phyloP scores from a whole-genome alignment of 257 asterid genomes.

The Solanum etuberosum region DNA sequence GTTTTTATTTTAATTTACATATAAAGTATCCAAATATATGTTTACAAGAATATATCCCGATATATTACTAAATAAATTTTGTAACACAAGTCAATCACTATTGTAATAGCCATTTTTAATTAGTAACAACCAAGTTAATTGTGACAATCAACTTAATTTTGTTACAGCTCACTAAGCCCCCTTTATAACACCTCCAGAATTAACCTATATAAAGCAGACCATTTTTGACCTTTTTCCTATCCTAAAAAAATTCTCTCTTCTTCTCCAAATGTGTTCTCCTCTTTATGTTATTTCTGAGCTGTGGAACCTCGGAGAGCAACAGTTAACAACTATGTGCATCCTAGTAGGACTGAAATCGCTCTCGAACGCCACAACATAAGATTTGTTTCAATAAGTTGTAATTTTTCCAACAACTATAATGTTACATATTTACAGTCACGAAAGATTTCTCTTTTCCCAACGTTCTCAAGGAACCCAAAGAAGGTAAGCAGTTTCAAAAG shows the following conservation, averaged over 20 bases:
- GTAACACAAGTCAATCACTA: not conserved
- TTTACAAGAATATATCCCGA: not conserved
- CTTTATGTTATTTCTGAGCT: not conserved
- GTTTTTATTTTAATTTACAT: not conserved
- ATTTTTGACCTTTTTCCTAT: not conserved
- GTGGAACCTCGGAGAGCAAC: not conserved
- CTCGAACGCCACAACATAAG: not conserved
- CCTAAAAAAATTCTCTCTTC: not conserved
- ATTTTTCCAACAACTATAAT: not conserved
- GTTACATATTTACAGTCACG: not conserved
- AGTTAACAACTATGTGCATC: not conserved
- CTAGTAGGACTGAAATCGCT: not conserved
- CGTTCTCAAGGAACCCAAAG: not conserved
- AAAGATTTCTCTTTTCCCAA: not conserved
- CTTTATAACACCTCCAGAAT: not conserved
- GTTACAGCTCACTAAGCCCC: not conserved
- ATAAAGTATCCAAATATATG: not conserved
- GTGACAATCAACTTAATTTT: not conserved
- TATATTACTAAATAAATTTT: not conserved
- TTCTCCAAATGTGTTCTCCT: not conserved
- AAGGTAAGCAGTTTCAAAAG: not conserved
- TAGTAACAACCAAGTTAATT: not conserved
- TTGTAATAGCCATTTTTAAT: not conserved
- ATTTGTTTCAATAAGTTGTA: not conserved
- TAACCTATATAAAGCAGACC: not conserved